Percentiles rank a stretch among this genome's conserved stretches.
Evolutionary conservation across 768 basidiomycete species (phyloP).

Genomic region (Mrakia hoshinonis): DNA sequence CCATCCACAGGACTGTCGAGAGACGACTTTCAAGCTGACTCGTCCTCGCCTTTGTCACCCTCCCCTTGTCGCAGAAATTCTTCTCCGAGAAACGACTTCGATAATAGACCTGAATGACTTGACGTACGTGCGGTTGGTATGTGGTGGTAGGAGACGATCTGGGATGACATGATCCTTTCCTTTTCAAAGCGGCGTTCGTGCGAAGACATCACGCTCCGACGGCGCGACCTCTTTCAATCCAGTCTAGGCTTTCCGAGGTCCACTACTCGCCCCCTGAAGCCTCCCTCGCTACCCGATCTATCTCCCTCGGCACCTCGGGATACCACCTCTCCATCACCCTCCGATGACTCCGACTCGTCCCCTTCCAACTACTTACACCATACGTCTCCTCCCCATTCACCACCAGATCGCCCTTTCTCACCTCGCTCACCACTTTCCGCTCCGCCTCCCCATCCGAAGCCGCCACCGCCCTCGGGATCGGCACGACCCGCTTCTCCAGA

Average conservation of each 20-base stretch:
- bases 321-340: background rate
- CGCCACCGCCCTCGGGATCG: background rate
- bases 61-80: conserved; percentile 18
- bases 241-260: background rate
- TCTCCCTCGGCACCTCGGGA: background rate
- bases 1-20: background rate
- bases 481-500: conserved; percentile 1
- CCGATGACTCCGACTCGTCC: background rate
- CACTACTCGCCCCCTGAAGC: background rate
- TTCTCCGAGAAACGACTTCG: conserved; percentile 30
- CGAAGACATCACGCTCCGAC: background rate
- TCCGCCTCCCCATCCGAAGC: background rate
- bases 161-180: background rate
- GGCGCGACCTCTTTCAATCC: background rate
- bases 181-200: too few relatives aligned
- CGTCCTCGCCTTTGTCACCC: background rate
- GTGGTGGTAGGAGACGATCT: background rate
- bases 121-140: background rate
- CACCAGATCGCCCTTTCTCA: background rate
- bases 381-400: conserved; percentile 2
- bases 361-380: conserved; percentile 2
- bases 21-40: background rate
- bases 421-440: background rate
- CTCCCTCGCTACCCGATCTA: background rate
- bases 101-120: background rate